phyloP scores from a whole-genome alignment of 352 stramenopile genomes.

The Globisporangium mamillatum region DNA sequence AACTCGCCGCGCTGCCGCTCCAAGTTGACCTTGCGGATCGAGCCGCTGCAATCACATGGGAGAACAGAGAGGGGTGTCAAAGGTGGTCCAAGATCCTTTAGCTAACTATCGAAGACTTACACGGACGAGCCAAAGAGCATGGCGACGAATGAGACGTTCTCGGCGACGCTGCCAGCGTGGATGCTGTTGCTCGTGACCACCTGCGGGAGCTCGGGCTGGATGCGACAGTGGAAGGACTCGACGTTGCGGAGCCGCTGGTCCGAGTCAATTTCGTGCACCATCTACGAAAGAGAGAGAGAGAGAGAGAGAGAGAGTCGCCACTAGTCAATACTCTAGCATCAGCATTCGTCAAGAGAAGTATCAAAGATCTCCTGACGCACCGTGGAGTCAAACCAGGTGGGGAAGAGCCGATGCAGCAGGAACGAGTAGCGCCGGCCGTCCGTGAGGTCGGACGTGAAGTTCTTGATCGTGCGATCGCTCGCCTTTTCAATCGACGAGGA shows the following conservation, averaged over 20 bases:
- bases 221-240: constrained; percentile 55
- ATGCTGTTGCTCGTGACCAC: constrained; percentile 77
- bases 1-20: constrained; percentile 63
- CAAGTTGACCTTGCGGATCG: constrained; percentile 50
- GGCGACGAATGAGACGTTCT: constrained; percentile 77
- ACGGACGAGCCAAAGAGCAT: constrained; percentile 77
- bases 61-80: background rate
- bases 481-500: constrained; percentile 60
- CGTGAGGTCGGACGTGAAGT: constrained; percentile 69
- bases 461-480: constrained; percentile 69
- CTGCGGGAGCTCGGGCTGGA: constrained; percentile 62
- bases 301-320: background rate
- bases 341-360: background rate
- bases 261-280: constrained; percentile 74
- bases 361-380: constrained; percentile 22
- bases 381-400: constrained; percentile 62
- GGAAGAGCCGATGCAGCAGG: constrained; percentile 70
- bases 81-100: background rate
- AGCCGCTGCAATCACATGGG: constrained; percentile 26
- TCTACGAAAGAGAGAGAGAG: constrained; percentile 30
- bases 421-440: constrained; percentile 70
- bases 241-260: constrained; percentile 72
- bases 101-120: constrained; percentile 23
- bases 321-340: background rate
- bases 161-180: constrained; percentile 46